Evolutionary conservation across 768 basidiomycete genomes (phyloP).

Genomic region (Lactifluus piperatus): DNA sequence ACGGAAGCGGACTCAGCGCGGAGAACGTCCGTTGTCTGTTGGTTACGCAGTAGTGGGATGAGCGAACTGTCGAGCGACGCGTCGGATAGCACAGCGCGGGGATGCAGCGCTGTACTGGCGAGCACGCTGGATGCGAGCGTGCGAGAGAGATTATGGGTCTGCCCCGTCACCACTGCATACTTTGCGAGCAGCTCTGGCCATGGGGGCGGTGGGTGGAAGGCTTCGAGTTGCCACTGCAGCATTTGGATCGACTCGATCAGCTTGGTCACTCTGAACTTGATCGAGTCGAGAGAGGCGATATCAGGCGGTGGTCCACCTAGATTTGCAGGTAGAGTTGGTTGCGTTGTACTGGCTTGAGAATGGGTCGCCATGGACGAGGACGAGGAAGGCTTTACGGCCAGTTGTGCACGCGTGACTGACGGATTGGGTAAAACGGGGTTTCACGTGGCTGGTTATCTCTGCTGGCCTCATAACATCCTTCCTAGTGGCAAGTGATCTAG

Average conservation of each 20-base stretch:
- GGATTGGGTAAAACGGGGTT: not conserved
- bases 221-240: constrained; percentile 55
- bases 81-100: constrained; percentile 48
- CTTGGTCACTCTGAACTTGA: constrained; percentile 68
- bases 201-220: constrained; percentile 47
- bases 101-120: constrained; percentile 64
- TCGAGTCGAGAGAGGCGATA: constrained; percentile 47
- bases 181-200: constrained; percentile 86
- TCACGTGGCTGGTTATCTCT: constrained; percentile 2
- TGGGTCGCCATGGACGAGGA: not conserved
- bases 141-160: constrained; percentile 69
- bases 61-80: constrained; percentile 64
- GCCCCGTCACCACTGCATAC: constrained; percentile 77
- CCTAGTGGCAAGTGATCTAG: not conserved
- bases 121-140: constrained; percentile 50
- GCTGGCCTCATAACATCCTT: not conserved
- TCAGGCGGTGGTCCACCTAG: constrained; percentile 8
- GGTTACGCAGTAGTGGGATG: constrained; percentile 65
- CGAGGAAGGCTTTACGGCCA: no score
- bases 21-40: constrained; percentile 72
- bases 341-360: not conserved
- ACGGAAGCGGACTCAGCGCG: constrained; percentile 65
- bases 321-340: not conserved
- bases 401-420: not conserved
- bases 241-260: constrained; percentile 69